Evolutionary conservation across 1,284 basidiomycete species (phyloP).

Genomic region (Cryptococcus sp.): DNA sequence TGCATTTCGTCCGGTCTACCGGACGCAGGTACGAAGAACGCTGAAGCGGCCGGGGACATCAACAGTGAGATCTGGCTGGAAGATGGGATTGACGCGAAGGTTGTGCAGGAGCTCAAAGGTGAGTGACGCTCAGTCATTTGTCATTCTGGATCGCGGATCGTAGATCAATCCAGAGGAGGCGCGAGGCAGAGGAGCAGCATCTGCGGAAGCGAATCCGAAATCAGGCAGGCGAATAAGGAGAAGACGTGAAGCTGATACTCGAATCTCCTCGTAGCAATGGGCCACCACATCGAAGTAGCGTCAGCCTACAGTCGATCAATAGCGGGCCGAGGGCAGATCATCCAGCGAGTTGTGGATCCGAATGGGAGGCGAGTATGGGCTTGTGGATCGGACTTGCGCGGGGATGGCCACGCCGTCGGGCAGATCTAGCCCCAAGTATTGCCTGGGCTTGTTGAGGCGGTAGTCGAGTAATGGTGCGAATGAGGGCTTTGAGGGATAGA

Average conservation of each 20-base stretch:
- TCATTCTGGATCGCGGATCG: background rate
- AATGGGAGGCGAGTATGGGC: constrained; percentile 75
- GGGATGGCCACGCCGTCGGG: constrained; percentile 83
- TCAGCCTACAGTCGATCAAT: constrained; percentile 66
- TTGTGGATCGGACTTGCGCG: constrained; percentile 81
- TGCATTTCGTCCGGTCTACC: constrained; percentile 85
- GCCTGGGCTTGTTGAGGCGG: background rate
- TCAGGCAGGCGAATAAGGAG: background rate
- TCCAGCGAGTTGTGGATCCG: constrained; percentile 71
- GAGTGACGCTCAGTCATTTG: constrained; percentile 31
- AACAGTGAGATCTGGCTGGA: constrained; percentile 86
- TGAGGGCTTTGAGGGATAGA: background rate
- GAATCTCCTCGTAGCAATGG: constrained; percentile 63
- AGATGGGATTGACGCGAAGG: constrained; percentile 69
- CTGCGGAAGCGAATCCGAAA: no score
- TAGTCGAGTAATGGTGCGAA: background rate
- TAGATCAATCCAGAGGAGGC: background rate
- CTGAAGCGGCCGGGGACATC: constrained; percentile 63
- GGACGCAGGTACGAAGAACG: constrained; percentile 58
- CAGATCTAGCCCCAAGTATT: constrained; percentile 63
- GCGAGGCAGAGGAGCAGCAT: no score
- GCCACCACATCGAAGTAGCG: constrained; percentile 73
- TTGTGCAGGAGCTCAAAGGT: constrained; percentile 66
- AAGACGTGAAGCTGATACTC: background rate
- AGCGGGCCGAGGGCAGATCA: constrained; percentile 89